Evolutionary conservation across 805 yeast species (phyloP), one percentile per base, ranked within the genome.

Genomic region (Suhomyces emberorum): DNA sequence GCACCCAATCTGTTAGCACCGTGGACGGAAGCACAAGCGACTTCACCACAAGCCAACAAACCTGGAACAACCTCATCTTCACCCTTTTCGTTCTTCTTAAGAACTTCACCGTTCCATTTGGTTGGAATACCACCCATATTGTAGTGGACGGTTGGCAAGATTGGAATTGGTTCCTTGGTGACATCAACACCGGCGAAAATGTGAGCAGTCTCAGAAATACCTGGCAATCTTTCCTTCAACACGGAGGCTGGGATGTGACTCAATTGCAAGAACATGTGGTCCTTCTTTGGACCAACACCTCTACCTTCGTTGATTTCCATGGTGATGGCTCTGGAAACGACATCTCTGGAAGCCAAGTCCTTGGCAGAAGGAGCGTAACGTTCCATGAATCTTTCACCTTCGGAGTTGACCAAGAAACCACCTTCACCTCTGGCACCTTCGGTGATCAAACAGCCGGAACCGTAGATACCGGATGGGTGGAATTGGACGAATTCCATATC

Each of bases 401-500:
- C 95, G 51, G 88, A 79, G 78, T 91, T 91, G 47, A 91, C 76
- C 64, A 91, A 75, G 78, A 79, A 93, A 48, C 98, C 98, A 80
- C 98, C 98, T 76, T 93, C 98, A 78, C 98, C 98, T 76, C 98
- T 85, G 51, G 97, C 95, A 73, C 98, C 98, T 72, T 93, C 98
- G 39, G 98, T 93, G 65, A 93, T 93, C 73, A 91, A 74, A 76
- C 98, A 93, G 48, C 98, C 98, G 27, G 98, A 88, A 42, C 98
- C 98, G 67, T 91, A 91, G 68, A 91, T 93, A 78, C 98, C 98
- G 17, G 98, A 88, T 38, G 98, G 98, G 69, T 91, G 98, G 88
- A 91, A 91, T 72, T 91, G 98, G 45, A 91, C 89, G 61, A 91
- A 91, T 72, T 91, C 98, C 69, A 91, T 74, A 70, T 91, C 98